Evolutionary conservation across 2,329 filamentous ascomycete species (phyloP).

Genomic region (Fusarium sp.): DNA sequence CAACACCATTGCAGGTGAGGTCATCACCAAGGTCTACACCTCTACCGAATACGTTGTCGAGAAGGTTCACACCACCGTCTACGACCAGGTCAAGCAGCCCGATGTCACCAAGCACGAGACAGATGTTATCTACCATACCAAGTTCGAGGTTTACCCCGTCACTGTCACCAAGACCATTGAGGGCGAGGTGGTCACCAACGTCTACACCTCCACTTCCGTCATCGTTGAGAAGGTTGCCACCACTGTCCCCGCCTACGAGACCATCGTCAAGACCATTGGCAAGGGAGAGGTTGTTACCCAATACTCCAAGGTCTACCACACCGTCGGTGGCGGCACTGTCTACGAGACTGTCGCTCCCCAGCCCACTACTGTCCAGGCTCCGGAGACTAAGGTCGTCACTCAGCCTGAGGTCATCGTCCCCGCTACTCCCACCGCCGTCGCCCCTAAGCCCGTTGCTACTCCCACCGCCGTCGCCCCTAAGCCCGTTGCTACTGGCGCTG

Average conservation of each 20-base stretch:
- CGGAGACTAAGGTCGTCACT: slow-evolving; percentile 43
- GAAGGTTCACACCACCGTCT: slow-evolving; percentile 52
- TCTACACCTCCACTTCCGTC: slow-evolving; percentile 44
- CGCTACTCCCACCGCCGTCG: slow-evolving; percentile 31
- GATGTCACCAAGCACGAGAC: slow-evolving; percentile 52
- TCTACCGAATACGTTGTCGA: slow-evolving; percentile 46
- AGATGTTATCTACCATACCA: slow-evolving; percentile 54
- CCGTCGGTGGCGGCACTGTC: slow-evolving; percentile 45
- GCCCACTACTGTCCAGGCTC: slow-evolving; percentile 45
- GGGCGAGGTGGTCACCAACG: slow-evolving; percentile 42
- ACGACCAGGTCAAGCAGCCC: slow-evolving; percentile 54
- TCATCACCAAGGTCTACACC: slow-evolving; percentile 45
- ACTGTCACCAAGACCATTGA: slow-evolving; percentile 52
- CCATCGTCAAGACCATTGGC: slow-evolving; percentile 43
- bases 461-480: slow-evolving; percentile 40
- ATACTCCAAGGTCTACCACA: slow-evolving; percentile 46
- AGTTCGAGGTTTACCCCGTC: slow-evolving; percentile 59
- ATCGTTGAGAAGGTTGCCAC: slow-evolving; percentile 54
- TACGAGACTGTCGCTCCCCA: slow-evolving; percentile 50
- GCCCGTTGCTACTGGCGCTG: slow-evolving; percentile 48
- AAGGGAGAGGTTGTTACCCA: slow-evolving; percentile 40
- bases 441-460: slow-evolving; percentile 46
- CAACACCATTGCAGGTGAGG: slow-evolving; percentile 48
- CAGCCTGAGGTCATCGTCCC: slow-evolving; percentile 41
- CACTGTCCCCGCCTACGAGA: slow-evolving; percentile 53